These are phyloP conservation scores for Amphibolis antarctica DNA, from an alignment of 106 monocot species.

Conservation along the genomic window DNA sequence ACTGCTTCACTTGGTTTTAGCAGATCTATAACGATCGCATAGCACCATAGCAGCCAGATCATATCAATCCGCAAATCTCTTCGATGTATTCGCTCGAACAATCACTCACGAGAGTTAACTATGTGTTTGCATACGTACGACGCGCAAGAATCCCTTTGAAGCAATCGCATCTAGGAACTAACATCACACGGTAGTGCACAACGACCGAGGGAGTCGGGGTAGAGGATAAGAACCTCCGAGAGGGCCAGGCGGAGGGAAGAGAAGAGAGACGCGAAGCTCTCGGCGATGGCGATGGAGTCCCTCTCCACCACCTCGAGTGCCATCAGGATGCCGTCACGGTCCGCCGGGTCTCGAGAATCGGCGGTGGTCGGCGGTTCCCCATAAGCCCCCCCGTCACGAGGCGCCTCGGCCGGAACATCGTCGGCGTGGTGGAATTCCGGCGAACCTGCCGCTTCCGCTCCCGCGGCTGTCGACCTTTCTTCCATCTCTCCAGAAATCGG, in stretches of 20 bases:
- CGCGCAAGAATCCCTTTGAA: too few relatives aligned
- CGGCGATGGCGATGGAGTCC: conserved; percentile 53
- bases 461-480: not conserved
- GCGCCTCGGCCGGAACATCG: not conserved
- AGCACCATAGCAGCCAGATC: too few relatives aligned
- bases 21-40: too few relatives aligned
- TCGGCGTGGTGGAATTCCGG: not conserved
- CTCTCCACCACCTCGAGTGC: conserved; percentile 57
- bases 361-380: not conserved
- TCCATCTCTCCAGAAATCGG: too few relatives aligned
- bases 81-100: too few relatives aligned
- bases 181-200: not conserved
- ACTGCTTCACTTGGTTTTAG: too few relatives aligned
- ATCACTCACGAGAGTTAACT: too few relatives aligned
- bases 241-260: conserved; percentile 42
- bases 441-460: not conserved
- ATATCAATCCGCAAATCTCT: too few relatives aligned
- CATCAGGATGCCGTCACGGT: conserved; percentile 23
- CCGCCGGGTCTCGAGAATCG: not conserved
- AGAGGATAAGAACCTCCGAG: conserved; percentile 22
- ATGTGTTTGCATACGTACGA: too few relatives aligned
- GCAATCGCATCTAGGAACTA: not conserved
- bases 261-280: conserved; percentile 52
- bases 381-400: not conserved
- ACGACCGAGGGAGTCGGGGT: not conserved